Evolutionary conservation across 108 stramenopile genomes (phyloP).

Genomic region (Epithemia pelagica): DNA sequence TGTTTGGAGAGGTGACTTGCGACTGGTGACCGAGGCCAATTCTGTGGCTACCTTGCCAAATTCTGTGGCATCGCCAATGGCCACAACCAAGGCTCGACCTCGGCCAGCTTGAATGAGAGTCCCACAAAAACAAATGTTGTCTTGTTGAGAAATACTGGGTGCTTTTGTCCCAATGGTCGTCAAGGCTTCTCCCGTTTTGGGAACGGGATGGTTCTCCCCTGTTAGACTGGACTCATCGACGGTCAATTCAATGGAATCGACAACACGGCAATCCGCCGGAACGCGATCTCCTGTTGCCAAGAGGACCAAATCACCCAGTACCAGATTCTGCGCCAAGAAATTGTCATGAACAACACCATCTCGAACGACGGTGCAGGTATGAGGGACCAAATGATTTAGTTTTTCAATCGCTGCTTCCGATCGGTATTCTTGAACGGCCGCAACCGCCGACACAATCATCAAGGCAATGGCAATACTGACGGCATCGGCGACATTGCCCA

Average conservation of each 20-base stretch:
- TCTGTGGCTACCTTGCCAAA: conserved; percentile 89
- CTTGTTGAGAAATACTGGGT: conserved; percentile 71
- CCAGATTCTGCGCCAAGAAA: conserved; percentile 78
- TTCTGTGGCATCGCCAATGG: conserved; percentile 83
- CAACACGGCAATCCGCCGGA: conserved; percentile 92
- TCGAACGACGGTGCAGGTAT: conserved; percentile 75
- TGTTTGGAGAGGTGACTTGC: conserved; percentile 88
- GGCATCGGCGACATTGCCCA: conserved; percentile 89
- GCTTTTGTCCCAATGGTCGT: not conserved
- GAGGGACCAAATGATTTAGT: conserved; percentile 80
- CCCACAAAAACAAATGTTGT: conserved; percentile 90
- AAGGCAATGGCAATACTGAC: conserved; percentile 88
- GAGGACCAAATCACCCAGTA: conserved; percentile 91
- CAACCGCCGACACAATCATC: conserved; percentile 87
- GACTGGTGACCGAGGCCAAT: conserved; percentile 59
- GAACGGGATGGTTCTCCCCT: conserved; percentile 85
- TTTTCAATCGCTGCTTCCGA: conserved; percentile 87
- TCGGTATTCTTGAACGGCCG: conserved; percentile 92
- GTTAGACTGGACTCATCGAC: conserved; percentile 89
- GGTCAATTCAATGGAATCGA: conserved; percentile 71
- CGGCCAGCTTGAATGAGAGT: conserved; percentile 87
- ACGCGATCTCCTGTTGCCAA: conserved; percentile 87
- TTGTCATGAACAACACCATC: conserved; percentile 63
- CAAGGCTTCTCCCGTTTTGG: conserved; percentile 54
- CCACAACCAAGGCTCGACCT: conserved; percentile 83